Evolutionary conservation across 345 rosid genomes (phyloP).

Genomic region (Brassica juncea): DNA sequence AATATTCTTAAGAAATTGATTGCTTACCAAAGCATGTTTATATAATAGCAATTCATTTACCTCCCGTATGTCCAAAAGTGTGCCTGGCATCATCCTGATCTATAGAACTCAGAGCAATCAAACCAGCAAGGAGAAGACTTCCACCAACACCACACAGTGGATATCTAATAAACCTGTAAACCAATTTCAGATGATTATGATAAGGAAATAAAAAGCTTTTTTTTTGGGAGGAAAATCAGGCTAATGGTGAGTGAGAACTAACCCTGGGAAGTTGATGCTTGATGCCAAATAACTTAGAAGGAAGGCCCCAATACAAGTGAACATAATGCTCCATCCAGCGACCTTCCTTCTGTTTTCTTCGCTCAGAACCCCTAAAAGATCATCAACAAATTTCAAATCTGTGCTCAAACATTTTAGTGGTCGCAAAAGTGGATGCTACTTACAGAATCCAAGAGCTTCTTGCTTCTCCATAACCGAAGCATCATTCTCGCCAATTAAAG

Average conservation of each 20-base stretch:
- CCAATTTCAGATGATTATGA: constrained; percentile 1
- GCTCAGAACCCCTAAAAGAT: constrained; percentile 49
- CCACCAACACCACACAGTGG: constrained; percentile 76
- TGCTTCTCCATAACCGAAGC: constrained; percentile 47
- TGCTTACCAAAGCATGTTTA: constrained; percentile 2
- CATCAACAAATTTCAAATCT: not conserved
- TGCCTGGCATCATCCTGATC: constrained; percentile 93
- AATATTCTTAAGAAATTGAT: not conserved
- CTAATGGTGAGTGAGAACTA: constrained; percentile 30
- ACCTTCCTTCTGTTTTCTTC: constrained; percentile 69
- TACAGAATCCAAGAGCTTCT: constrained; percentile 56
- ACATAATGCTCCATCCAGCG: constrained; percentile 93
- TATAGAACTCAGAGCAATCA: constrained; percentile 65
- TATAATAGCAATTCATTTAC: constrained; percentile 37
- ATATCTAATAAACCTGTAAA: constrained; percentile 57
- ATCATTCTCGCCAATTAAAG: constrained; percentile 47
- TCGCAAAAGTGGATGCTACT: constrained; percentile 34
- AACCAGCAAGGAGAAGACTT: constrained; percentile 64
- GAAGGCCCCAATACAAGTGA: constrained; percentile 70
- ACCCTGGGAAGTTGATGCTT: constrained; percentile 69
- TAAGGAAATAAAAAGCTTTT: not conserved
- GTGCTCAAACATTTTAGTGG: constrained; percentile 13
- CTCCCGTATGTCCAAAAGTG: constrained; percentile 90
- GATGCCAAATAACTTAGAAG: constrained; percentile 77
- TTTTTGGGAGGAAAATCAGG: constrained; percentile 12